Evolutionary conservation across 495 filamentous ascomycete genomes (phyloP).

Genomic region (Lichina pygmaea): DNA sequence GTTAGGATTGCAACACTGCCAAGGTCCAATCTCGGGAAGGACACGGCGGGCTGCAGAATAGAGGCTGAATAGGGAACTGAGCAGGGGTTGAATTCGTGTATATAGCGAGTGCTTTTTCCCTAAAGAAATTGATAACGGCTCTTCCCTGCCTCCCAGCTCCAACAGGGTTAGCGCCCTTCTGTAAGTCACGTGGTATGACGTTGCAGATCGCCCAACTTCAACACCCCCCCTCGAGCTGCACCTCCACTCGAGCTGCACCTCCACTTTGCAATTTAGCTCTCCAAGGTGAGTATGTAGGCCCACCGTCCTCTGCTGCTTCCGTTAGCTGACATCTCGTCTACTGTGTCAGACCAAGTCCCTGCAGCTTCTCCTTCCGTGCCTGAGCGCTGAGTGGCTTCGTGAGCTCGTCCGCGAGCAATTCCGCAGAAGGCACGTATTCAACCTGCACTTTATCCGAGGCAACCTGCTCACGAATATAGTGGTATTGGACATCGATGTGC

Average conservation of each 20-base stretch:
- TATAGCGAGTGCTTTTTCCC: no score
- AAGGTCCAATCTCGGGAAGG: no score
- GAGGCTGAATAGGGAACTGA: no score
- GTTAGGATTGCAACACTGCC: no score
- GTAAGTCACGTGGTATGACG: background rate
- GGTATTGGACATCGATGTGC: conserved; percentile 7
- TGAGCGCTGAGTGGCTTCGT: conserved; percentile 4
- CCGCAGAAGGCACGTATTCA: conserved; percentile 17
- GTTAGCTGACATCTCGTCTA: background rate
- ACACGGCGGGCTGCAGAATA: no score
- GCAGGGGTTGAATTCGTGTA: no score
- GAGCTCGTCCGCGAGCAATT: conserved; percentile 8
- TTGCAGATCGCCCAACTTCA: background rate
- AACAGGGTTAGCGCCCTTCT: background rate
- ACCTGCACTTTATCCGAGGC: conserved; percentile 14
- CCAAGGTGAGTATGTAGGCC: background rate
- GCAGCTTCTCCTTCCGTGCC: background rate
- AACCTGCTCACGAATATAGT: conserved; percentile 13
- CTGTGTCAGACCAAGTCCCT: background rate
- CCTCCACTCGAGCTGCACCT: no score
- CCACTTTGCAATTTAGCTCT: background rate
- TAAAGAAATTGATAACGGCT: no score
- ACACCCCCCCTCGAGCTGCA: background rate
- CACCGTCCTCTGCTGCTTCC: background rate
- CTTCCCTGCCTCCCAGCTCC: no score